A percentile compares a stretch with the other conserved stretches of the same genome.
Conservation (phyloP, 495 filamentous ascomycete species). For the Penicillium pulvis region DNA sequence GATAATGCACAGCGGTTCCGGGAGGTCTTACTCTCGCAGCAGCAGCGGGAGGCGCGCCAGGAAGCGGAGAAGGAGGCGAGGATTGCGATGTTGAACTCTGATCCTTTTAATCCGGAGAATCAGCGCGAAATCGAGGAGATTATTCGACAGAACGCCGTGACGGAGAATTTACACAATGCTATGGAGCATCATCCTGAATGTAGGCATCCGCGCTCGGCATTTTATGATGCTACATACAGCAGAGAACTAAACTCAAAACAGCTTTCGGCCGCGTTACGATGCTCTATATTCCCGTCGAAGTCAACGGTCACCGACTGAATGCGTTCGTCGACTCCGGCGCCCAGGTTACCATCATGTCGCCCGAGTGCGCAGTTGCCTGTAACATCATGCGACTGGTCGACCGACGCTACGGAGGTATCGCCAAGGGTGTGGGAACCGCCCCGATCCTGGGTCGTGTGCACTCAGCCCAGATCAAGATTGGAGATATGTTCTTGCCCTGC, state of each 20-base stretch:
- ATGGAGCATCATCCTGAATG: conserved; percentile 97
- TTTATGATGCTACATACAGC: conserved; percentile 28
- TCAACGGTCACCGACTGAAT: conserved; percentile 89
- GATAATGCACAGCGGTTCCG: conserved; percentile 77
- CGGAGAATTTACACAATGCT: conserved; percentile 91
- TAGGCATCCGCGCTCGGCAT: conserved; percentile 39
- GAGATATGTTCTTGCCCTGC: conserved; percentile 82
- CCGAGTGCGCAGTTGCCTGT: conserved; percentile 82
- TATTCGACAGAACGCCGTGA: conserved; percentile 89
- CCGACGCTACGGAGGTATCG: conserved; percentile 85
- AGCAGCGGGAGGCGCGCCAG: conserved; percentile 65
- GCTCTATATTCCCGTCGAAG: conserved; percentile 94
- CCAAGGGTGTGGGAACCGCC: conserved; percentile 90
- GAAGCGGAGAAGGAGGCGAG: conserved; percentile 77
- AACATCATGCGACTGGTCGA: conserved; percentile 98
- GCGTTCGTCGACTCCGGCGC: conserved; percentile 98
- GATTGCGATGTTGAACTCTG: conserved; percentile 78
- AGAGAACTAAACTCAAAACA: conserved; percentile 35
- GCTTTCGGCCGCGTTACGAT: conserved; percentile 92
- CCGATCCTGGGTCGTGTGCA: conserved; percentile 94
- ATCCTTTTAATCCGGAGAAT: conserved; percentile 88
- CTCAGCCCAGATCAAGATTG: conserved; percentile 90
- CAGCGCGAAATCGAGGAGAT: conserved; percentile 96
- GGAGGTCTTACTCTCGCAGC: conserved; percentile 63
- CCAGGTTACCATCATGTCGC: conserved; percentile 99